phyloP scores from a whole-genome alignment of 495 filamentous ascomycete genomes.

The Penicillium lagena region DNA sequence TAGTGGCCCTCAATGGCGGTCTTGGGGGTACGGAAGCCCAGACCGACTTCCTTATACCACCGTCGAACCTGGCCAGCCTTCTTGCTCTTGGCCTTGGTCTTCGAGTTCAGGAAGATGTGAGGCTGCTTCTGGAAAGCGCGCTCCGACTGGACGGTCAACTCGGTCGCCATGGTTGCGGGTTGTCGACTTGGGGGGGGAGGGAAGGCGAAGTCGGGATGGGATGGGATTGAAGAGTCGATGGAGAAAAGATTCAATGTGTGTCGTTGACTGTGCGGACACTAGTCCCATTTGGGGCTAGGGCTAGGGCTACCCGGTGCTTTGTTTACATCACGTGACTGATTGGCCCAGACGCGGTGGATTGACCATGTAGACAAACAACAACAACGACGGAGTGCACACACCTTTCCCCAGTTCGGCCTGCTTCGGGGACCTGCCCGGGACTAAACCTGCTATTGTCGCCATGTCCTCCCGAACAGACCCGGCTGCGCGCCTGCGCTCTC shows the following conservation, averaged over 20 bases:
- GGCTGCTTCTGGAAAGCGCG: conserved; percentile 99
- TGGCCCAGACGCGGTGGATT: too few species aligned
- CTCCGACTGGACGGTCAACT: conserved; percentile 96
- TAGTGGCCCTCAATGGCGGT: conserved; percentile 96
- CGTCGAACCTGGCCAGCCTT: conserved; percentile 82
- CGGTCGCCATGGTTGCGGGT: conserved; percentile 87
- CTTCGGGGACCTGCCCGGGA: too few species aligned
- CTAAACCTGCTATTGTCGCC: background rate
- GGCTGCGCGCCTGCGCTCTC: conserved; percentile 48
- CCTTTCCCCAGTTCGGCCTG: too few species aligned
- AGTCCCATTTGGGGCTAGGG: conserved; percentile 36
- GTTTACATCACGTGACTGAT: conserved; percentile 33
- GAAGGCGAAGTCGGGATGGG: background rate
- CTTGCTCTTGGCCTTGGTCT: conserved; percentile 80
- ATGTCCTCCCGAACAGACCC: conserved; percentile 38
- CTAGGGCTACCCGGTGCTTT: conserved; percentile 40
- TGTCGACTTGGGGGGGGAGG: conserved; percentile 31
- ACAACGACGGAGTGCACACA: too few species aligned
- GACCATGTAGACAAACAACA: too few species aligned
- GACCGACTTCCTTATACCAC: conserved; percentile 99
- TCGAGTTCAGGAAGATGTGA: conserved; percentile 97
- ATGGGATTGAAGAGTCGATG: conserved; percentile 16
- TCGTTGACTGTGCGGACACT: conserved; percentile 29
- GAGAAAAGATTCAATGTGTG: background rate
- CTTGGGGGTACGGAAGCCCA: conserved; percentile 97